A percentile compares a stretch with the other conserved stretches of the same genome.
Evolutionary conservation across 2,329 filamentous ascomycete genomes (phyloP).

Genomic region (Aspergillus chevalieri): DNA sequence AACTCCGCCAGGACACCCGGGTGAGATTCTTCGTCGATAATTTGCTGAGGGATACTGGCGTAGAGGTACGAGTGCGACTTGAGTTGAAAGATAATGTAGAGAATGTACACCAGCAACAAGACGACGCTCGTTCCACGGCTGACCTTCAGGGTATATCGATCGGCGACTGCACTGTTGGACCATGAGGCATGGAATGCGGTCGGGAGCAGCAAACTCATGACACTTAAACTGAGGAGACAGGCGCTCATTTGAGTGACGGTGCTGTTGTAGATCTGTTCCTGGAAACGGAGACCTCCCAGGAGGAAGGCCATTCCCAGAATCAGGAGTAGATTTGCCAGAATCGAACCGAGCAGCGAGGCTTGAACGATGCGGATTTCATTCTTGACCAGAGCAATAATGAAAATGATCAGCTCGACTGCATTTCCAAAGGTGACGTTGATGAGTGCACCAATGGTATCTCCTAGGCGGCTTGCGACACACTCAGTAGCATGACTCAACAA

Average conservation of each 20-base stretch:
- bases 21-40: conserved; percentile 85
- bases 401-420: conserved; percentile 73
- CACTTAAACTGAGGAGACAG: conserved; percentile 80
- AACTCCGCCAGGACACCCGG: conserved; percentile 79
- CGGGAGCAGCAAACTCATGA: conserved; percentile 80
- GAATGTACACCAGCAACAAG: conserved; percentile 70
- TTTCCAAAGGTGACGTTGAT: conserved; percentile 76
- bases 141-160: conserved; percentile 69
- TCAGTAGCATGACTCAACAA: conserved; percentile 69
- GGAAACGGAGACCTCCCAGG: conserved; percentile 75
- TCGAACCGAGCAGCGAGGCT: conserved; percentile 81
- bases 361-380: conserved; percentile 87
- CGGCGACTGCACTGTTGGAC: conserved; percentile 54
- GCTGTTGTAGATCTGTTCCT: conserved; percentile 93
- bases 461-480: conserved; percentile 65
- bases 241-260: conserved; percentile 96
- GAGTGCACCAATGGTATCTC: conserved; percentile 65
- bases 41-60: conserved; percentile 82
- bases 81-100: conserved; percentile 84
- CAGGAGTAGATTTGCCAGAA: conserved; percentile 78
- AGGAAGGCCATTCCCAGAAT: conserved; percentile 91
- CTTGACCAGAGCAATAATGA: conserved; percentile 73
- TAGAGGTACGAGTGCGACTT: conserved; percentile 92
- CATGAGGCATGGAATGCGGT: conserved; percentile 93
- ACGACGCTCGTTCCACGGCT: conserved; percentile 86